These are phyloP conservation scores for Astraeus odoratus DNA, from an alignment of 768 basidiomycete genomes.

Conservation along the genomic window DNA sequence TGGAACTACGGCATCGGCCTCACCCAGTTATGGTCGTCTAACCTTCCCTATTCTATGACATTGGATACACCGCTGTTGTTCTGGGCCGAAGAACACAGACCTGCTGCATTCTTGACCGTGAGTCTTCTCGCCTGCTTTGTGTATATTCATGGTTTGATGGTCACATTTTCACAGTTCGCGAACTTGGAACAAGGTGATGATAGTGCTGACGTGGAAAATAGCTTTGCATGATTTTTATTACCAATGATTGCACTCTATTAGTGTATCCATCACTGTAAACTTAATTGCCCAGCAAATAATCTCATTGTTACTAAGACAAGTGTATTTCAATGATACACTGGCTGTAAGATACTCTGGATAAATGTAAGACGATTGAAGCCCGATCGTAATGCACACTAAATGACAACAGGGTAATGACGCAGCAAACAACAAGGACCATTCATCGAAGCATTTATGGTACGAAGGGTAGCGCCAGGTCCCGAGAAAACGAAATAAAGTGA, in stretches of 20 bases:
- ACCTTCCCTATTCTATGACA: constrained; percentile 71
- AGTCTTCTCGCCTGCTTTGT: constrained; percentile 25
- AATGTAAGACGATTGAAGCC: no score
- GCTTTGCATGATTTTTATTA: constrained; percentile 60
- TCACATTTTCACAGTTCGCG: constrained; percentile 60
- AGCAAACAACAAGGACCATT: no score
- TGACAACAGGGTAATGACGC: no score
- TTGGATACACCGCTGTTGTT: constrained; percentile 91
- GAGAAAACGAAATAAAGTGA: not conserved
- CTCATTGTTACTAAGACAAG: not conserved
- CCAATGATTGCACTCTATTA: constrained; percentile 6
- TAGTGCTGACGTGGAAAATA: constrained; percentile 93
- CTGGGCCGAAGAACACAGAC: constrained; percentile 95
- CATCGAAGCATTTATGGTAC: no score
- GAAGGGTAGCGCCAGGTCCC: no score
- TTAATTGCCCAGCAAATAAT: constrained; percentile 7
- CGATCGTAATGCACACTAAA: no score
- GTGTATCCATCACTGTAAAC: constrained; percentile 11
- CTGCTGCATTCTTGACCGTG: constrained; percentile 88
- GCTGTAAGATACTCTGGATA: not conserved
- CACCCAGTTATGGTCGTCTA: constrained; percentile 86
- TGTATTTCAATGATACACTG: constrained; percentile 3
- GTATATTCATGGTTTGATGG: not conserved
- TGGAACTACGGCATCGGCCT: constrained; percentile 98
- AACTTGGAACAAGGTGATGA: constrained; percentile 87